A percentile compares a stretch with the other conserved stretches of the same genome.
Evolutionary conservation across 768 basidiomycete species (phyloP).

Genomic region (Mycena chlorophos): DNA sequence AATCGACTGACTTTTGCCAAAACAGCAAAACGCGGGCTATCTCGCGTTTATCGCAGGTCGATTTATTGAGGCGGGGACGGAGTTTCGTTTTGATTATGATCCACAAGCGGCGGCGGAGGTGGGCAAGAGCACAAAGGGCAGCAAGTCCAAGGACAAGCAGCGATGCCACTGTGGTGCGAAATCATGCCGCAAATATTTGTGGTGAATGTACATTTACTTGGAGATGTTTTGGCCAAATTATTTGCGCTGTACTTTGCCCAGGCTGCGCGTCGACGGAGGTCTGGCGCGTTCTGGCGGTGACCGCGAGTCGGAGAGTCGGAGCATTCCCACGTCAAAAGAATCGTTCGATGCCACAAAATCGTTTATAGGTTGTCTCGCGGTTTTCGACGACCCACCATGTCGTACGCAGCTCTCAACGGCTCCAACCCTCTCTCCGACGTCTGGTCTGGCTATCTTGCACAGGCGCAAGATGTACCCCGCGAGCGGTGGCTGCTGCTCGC

Average conservation of each 20-base stretch:
- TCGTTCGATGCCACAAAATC: background rate
- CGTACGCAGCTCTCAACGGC: constrained; percentile 40
- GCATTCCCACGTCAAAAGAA: too few species aligned
- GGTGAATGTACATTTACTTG: too few species aligned
- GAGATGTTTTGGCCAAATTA: too few species aligned
- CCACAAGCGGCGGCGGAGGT: constrained; percentile 5
- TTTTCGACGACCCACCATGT: constrained; percentile 34
- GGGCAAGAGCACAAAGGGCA: background rate
- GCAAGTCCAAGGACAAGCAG: background rate
- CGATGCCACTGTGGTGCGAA: background rate
- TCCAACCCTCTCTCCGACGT: constrained; percentile 40
- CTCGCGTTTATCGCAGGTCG: constrained; percentile 25
- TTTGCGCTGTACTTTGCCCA: too few species aligned
- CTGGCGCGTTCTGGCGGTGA: background rate
- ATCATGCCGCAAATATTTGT: background rate
- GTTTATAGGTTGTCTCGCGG: background rate
- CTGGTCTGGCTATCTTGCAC: constrained; percentile 48
- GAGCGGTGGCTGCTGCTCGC: constrained; percentile 43
- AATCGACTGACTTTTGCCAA: constrained; percentile 2
- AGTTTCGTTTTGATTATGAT: constrained; percentile 28
- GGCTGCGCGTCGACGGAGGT: too few species aligned
- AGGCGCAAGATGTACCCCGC: constrained; percentile 39
- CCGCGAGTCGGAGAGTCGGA: too few species aligned
- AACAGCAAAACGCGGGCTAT: constrained; percentile 19
- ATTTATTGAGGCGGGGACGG: constrained; percentile 21